phyloP scores from a whole-genome alignment of 352 stramenopile genomes.

The Pythium guiyangense region DNA sequence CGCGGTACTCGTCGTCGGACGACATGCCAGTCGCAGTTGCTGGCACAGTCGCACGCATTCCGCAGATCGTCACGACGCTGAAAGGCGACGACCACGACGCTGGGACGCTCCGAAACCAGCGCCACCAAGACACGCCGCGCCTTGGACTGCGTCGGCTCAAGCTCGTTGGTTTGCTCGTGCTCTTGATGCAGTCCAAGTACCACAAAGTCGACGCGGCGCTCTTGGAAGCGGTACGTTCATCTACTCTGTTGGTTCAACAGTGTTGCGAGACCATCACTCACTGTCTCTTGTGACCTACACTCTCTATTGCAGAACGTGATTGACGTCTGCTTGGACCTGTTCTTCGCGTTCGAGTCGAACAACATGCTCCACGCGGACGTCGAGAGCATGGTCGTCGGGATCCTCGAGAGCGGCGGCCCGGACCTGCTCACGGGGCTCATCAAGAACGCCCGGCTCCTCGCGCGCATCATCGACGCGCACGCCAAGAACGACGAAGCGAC shows the following conservation, averaged over 20 bases:
- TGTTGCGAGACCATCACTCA: neutral
- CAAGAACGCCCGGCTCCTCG: slow-evolving; percentile 61
- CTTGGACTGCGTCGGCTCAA: slow-evolving; percentile 77
- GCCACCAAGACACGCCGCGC: slow-evolving; percentile 62
- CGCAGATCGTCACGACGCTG: slow-evolving; percentile 64
- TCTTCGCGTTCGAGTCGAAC: slow-evolving; percentile 85
- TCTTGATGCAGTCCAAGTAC: slow-evolving; percentile 85
- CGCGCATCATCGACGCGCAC: slow-evolving; percentile 72
- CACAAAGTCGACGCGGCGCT: slow-evolving; percentile 68
- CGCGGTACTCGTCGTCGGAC: slow-evolving; percentile 63
- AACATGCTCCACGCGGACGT: slow-evolving; percentile 87
- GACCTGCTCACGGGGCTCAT: slow-evolving; percentile 74
- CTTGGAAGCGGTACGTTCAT: slow-evolving; percentile 33
- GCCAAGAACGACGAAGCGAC: slow-evolving; percentile 71
- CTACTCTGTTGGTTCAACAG: neutral
- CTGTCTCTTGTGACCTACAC: neutral
- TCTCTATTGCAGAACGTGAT: slow-evolving; percentile 37
- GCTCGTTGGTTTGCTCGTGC: slow-evolving; percentile 69
- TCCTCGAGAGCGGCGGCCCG: slow-evolving; percentile 74
- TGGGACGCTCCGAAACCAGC: slow-evolving; percentile 70
- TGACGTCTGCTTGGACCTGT: slow-evolving; percentile 74
- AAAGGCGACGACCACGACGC: slow-evolving; percentile 53
- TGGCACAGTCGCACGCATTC: slow-evolving; percentile 50
- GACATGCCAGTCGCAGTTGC: slow-evolving; percentile 57
- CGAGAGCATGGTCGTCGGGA: slow-evolving; percentile 81